phyloP scores from a whole-genome alignment of 768 basidiomycete species.

The Russula griseocarnosa region DNA sequence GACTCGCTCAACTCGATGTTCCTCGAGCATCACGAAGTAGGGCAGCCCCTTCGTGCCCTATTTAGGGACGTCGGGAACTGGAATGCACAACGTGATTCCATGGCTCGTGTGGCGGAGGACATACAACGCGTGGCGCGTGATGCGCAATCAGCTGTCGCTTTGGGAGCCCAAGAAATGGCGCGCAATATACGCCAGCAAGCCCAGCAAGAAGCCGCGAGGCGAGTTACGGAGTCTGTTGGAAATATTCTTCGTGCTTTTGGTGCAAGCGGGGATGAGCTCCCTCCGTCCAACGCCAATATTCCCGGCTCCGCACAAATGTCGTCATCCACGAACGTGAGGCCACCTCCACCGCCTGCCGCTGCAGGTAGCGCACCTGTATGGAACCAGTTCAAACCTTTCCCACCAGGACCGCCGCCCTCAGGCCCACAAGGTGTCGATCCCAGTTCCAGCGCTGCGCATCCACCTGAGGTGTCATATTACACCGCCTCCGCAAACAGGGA shows the following conservation, averaged over 20 bases:
- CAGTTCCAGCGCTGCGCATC: constrained; percentile 5
- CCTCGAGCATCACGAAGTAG: constrained; percentile 64
- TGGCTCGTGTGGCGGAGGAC: constrained; percentile 55
- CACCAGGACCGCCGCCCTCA: constrained; percentile 2
- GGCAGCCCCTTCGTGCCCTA: constrained; percentile 62
- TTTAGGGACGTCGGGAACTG: constrained; percentile 59
- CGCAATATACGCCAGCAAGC: constrained; percentile 45
- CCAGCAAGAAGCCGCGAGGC: constrained; percentile 62
- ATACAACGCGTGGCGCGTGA: constrained; percentile 46
- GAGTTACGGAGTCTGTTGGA: constrained; percentile 60
- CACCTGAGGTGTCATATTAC: constrained; percentile 28
- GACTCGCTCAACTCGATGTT: constrained; percentile 53
- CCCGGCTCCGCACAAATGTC: neutral
- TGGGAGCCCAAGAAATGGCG: constrained; percentile 34
- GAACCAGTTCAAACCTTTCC: constrained; percentile 27
- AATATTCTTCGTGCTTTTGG: constrained; percentile 55
- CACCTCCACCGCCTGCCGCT: neutral
- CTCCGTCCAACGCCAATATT: neutral
- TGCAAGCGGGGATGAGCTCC: constrained; percentile 23
- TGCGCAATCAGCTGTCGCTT: constrained; percentile 34
- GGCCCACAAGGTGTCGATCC: neutral
- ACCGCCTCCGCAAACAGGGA: constrained; percentile 18
- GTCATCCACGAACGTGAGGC: neutral
- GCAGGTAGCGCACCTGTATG: constrained; percentile 8
- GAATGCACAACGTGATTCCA: constrained; percentile 54